Base-by-base conservation (phyloP, 805 yeast species). In the Tetrapisispora iriomotensis region DNA sequence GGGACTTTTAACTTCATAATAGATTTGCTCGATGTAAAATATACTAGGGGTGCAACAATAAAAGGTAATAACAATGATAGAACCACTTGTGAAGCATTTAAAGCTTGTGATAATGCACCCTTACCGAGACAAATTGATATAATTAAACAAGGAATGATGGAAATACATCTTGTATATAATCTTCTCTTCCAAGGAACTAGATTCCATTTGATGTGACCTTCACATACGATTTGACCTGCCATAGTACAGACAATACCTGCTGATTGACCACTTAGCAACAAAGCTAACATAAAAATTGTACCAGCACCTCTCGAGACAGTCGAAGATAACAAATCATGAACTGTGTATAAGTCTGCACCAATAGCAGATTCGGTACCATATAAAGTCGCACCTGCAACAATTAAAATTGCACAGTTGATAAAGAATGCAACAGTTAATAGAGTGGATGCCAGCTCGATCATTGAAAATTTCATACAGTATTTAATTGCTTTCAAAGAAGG, bases 231-330 rank as follows among this genome's bases (percentile, higher is more conserved):
- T 60, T 88, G 94, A 8, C 96, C 96, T 0, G 94, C 85, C 64
- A 88, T 81, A 0, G 96, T 88, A 58, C 96, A 87, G 2, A 87
- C 88, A 31, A 88, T 77, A 36, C 96, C 95, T 0, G 96, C 95
- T 34, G 88, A 80, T 53, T 83, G 87, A 6, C 96, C 96, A 42
- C 92, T 80, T 42, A 83, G 74, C 29, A 88, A 65, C 49, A 88
- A 67, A 0, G 96, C 96, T 38, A 85, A 58, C 72, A 86, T 86
- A 62, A 88, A 88, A 0, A 86, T 61, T 1, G 85, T 77, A 21
- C 96, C 96, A 0, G 86, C 94, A 8, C 74, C 76, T 2, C 80
- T 76, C 0, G 94, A 81, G 29, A 88, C 65, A 37, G 69, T 74
- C 15, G 58, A 42, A 4, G 77, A 65, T 22, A 88, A 67, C 49